These are phyloP conservation scores for Paraurostyla sp. DNA, from an alignment of 73 alveolate species.

Conservation along the genomic window DNA sequence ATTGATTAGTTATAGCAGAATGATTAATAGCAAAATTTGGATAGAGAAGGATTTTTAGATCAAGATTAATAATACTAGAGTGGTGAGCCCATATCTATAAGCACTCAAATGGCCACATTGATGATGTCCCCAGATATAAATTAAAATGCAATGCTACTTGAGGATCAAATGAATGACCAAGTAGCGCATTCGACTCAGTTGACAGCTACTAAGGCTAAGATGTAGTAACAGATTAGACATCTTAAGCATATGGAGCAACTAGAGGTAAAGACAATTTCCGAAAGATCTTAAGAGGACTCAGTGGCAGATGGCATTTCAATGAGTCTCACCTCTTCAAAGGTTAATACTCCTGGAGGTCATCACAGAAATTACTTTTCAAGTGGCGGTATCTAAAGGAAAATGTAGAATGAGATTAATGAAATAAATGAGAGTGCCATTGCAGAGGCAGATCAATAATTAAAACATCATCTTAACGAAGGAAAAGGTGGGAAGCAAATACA, in stretches of 20 bases:
- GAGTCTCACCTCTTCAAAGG: neutral
- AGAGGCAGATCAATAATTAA: neutral
- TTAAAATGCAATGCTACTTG: neutral
- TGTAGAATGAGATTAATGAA: neutral
- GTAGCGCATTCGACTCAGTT: neutral
- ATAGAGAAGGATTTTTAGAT: too few species aligned
- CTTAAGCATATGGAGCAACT: slow-evolving; percentile 35
- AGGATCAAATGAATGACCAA: neutral
- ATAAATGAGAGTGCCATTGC: neutral
- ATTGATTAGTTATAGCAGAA: too few species aligned
- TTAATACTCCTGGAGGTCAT: slow-evolving; percentile 54
- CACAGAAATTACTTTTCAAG: slow-evolving; percentile 21
- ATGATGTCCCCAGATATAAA: neutral
- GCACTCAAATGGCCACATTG: neutral
- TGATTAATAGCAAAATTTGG: too few species aligned
- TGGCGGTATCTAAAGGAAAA: neutral
- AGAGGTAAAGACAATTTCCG: slow-evolving; percentile 58
- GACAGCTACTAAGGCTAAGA: slow-evolving; percentile 34
- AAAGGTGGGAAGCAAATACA: slow-evolving; percentile 22
- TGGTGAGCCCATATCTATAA: too few species aligned
- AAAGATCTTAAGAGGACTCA: slow-evolving; percentile 58
- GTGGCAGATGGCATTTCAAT: neutral
- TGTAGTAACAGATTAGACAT: slow-evolving; percentile 19
- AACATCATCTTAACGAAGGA: neutral
- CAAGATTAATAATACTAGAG: too few species aligned